Percentiles rank a stretch among this genome's conserved stretches.
phyloP scores from a whole-genome alignment of 345 rosid genomes.

The Heritiera fomes region DNA sequence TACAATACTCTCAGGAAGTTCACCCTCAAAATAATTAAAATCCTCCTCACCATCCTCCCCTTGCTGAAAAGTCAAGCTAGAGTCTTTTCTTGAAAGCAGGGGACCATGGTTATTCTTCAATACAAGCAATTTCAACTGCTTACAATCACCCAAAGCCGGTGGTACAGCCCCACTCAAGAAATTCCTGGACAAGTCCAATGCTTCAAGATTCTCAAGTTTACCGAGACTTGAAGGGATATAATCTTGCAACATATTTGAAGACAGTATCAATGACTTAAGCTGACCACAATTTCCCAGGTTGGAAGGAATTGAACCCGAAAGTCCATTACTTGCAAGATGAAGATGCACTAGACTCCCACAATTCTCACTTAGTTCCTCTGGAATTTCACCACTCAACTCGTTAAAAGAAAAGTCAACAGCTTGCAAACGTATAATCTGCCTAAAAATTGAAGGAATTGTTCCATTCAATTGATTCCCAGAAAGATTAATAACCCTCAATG shows the following conservation, averaged over 20 bases:
- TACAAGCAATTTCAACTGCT: slow-evolving; percentile 11
- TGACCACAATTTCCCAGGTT: background rate
- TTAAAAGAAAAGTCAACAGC: slow-evolving; percentile 41
- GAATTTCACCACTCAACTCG: slow-evolving; percentile 33
- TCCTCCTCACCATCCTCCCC: slow-evolving; percentile 26
- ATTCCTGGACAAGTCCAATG: slow-evolving; percentile 13
- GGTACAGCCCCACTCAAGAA: slow-evolving; percentile 7
- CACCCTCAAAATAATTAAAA: slow-evolving; percentile 7
- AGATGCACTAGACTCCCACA: slow-evolving; percentile 12
- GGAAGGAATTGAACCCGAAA: background rate
- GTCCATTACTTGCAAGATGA: slow-evolving; percentile 10
- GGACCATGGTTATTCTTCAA: slow-evolving; percentile 22
- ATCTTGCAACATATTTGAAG: slow-evolving; percentile 9
- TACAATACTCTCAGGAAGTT: slow-evolving; percentile 3
- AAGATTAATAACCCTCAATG: slow-evolving; percentile 13
- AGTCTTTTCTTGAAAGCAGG: slow-evolving; percentile 25
- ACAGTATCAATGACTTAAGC: slow-evolving; percentile 13
- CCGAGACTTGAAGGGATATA: slow-evolving; percentile 12
- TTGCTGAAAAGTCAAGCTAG: slow-evolving; percentile 22
- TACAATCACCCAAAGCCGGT: background rate
- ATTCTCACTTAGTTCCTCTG: background rate
- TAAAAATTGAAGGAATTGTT: slow-evolving; percentile 17
- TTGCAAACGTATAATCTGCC: slow-evolving; percentile 25
- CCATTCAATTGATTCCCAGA: slow-evolving; percentile 15
- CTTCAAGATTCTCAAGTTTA: slow-evolving; percentile 12